A percentile compares a stretch with the other conserved stretches of the same genome.
Evolutionary conservation across 1,139 yeast species (phyloP).

Genomic region (Geotrichum bryndzae): DNA sequence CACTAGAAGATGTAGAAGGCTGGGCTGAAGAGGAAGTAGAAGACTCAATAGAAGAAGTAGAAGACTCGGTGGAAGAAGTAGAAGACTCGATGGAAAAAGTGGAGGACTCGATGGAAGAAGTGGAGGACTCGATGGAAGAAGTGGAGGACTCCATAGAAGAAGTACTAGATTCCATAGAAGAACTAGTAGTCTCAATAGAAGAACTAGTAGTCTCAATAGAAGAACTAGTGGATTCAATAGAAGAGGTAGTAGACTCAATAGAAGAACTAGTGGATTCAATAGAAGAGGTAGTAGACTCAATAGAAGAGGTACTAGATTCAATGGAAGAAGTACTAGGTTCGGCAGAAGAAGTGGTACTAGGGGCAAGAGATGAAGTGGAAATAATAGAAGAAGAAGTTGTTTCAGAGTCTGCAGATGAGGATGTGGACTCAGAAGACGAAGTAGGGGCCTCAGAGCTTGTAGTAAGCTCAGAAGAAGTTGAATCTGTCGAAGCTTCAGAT

Average conservation of each 20-base stretch:
- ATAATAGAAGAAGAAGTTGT: background rate
- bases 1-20: background rate
- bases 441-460: background rate
- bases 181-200: conserved; percentile 12
- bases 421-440: background rate
- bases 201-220: conserved; percentile 14
- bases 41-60: background rate
- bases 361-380: conserved; percentile 7
- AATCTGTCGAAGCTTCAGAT: conserved; percentile 2
- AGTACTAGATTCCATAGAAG: background rate
- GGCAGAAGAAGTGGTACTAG: conserved; percentile 3
- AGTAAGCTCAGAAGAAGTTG: conserved; percentile 5
- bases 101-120: conserved; percentile 2
- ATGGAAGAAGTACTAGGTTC: background rate
- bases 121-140: conserved; percentile 1
- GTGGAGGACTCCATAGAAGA: conserved; percentile 2
- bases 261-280: background rate
- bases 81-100: background rate
- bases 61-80: background rate
- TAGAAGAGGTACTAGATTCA: no score
- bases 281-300: background rate
- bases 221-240: background rate
- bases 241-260: background rate
- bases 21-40: conserved; percentile 6
- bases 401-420: background rate